A percentile compares a stretch with the other conserved stretches of the same genome.
phyloP scores from a whole-genome alignment of 306 rosid genomes.

The Alnus rubra region DNA sequence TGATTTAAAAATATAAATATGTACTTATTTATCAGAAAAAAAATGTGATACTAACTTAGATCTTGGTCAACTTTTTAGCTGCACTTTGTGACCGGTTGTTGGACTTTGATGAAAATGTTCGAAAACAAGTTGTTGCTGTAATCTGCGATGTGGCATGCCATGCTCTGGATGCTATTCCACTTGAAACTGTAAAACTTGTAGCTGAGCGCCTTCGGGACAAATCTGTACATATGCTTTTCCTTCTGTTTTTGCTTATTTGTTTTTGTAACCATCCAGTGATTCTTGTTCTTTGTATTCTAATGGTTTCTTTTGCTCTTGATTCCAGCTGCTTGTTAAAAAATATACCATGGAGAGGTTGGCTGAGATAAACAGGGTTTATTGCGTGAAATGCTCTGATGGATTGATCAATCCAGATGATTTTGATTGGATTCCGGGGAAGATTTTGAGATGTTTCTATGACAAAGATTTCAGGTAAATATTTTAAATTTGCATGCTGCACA shows the following conservation, averaged over 20 bases:
- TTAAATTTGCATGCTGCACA: slow-evolving; percentile 19
- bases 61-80: slow-evolving; percentile 54
- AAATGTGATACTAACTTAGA: slow-evolving; percentile 33
- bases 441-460: slow-evolving; percentile 88
- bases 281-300: slow-evolving; percentile 25
- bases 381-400: slow-evolving; percentile 56
- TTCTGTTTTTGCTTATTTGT: slow-evolving; percentile 14
- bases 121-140: slow-evolving; percentile 96
- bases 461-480: slow-evolving; percentile 87
- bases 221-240: slow-evolving; percentile 65
- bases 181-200: slow-evolving; percentile 83
- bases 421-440: slow-evolving; percentile 93
- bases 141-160: slow-evolving; percentile 86
- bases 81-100: slow-evolving; percentile 91
- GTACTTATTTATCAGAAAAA: background rate
- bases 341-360: slow-evolving; percentile 92
- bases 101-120: slow-evolving; percentile 93
- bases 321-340: slow-evolving; percentile 87
- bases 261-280: slow-evolving; percentile 12
- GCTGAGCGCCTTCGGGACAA: slow-evolving; percentile 98
- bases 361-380: slow-evolving; percentile 70
- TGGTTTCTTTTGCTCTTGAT: slow-evolving; percentile 36
- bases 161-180: slow-evolving; percentile 60
- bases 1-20: slow-evolving; percentile 10
- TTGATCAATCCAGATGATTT: slow-evolving; percentile 50